Evolutionary conservation across 176 grass and related monocot genomes (phyloP).

Genomic region (Metroxylon sagu): DNA sequence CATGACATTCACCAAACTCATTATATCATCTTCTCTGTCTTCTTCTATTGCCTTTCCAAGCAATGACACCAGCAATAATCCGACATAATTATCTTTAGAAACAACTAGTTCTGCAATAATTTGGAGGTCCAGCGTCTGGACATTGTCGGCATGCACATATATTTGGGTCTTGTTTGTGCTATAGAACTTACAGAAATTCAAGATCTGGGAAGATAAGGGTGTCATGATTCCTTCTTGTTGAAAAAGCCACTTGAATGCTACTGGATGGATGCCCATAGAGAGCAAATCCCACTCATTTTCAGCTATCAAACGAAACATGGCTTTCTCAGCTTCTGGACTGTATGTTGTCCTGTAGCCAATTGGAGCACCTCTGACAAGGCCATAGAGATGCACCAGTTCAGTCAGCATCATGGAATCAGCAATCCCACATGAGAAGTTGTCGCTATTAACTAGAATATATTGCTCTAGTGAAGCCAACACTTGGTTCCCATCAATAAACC

Average conservation of each 20-base stretch:
- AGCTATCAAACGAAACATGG: conserved; percentile 51
- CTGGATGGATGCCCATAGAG: conserved; percentile 37
- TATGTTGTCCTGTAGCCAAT: conserved; percentile 26
- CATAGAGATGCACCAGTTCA: conserved; percentile 76
- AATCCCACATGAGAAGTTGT: conserved; percentile 37
- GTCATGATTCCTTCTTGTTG: conserved; percentile 52
- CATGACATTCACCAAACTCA: conserved; percentile 51
- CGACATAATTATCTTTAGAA: conserved; percentile 47
- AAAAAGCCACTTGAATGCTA: conserved; percentile 84
- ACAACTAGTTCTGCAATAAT: conserved; percentile 53
- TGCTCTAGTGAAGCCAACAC: conserved; percentile 85
- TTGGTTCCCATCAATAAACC: conserved; percentile 58
- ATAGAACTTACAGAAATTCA: conserved; percentile 68
- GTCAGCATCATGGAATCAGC: conserved; percentile 51
- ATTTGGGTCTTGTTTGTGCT: conserved; percentile 29
- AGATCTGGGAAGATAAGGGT: conserved; percentile 49
- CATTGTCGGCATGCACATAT: conserved; percentile 29
- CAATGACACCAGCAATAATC: conserved; percentile 48
- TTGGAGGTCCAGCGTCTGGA: conserved; percentile 56
- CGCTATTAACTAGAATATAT: conserved; percentile 82
- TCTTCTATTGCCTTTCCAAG: conserved; percentile 41
- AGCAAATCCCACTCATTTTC: conserved; percentile 66
- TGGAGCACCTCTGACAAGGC: conserved; percentile 56
- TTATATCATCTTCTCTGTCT: conserved; percentile 39
- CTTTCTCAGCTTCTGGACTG: conserved; percentile 76